Percentiles rank a stretch among this genome's conserved stretches.
Conservation (phyloP, 345 rosid species). For the Arabis alpina region DNA sequence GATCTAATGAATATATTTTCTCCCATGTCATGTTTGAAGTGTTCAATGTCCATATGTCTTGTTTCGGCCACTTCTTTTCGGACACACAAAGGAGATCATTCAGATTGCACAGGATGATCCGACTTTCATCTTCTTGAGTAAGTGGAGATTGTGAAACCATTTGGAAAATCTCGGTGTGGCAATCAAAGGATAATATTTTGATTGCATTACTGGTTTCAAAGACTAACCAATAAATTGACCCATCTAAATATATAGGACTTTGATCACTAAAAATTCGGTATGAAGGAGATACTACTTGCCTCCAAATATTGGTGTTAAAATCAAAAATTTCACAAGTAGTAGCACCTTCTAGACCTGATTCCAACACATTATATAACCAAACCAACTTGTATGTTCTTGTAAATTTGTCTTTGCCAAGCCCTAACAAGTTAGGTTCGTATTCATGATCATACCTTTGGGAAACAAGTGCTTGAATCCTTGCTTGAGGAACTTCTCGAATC, state of each 20-base stretch:
- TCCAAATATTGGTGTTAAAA: constrained; percentile 12
- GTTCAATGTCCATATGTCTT: not conserved
- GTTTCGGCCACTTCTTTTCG: constrained; percentile 11
- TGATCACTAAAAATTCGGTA: not conserved
- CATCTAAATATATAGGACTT: not conserved
- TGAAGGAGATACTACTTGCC: not conserved
- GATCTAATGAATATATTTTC: constrained; percentile 13
- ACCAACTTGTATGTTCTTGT: constrained; percentile 11
- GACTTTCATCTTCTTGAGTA: not conserved
- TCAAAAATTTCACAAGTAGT: constrained; percentile 21
- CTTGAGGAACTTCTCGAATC: not conserved
- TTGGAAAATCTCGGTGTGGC: constrained; percentile 19
- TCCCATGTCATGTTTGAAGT: constrained; percentile 11
- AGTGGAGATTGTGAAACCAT: not conserved
- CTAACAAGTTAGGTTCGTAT: constrained; percentile 5
- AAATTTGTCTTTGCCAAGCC: constrained; percentile 15
- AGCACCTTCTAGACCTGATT: not conserved
- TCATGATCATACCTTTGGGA: not conserved
- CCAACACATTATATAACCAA: constrained; percentile 4
- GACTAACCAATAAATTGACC: constrained; percentile 6
- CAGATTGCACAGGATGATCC: constrained; percentile 1
- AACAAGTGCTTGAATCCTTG: not conserved
- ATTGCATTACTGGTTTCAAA: not conserved
- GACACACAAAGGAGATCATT: constrained; percentile 10
- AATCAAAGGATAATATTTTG: constrained; percentile 11